phyloP scores from a whole-genome alignment of 2,329 filamentous ascomycete species.

The Aureobasidium sp. region DNA sequence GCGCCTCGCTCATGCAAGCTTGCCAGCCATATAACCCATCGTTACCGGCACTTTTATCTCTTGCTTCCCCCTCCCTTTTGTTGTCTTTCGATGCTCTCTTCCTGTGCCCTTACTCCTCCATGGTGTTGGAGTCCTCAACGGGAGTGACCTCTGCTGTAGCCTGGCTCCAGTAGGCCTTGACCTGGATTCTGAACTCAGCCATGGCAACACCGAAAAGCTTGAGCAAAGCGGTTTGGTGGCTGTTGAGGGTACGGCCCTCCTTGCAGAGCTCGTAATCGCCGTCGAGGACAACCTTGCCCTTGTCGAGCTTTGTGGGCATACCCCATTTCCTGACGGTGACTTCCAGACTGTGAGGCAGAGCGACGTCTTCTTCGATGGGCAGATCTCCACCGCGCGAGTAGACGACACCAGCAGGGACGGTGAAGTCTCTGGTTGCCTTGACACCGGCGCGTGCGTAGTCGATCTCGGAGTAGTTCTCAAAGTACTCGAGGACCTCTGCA shows the following conservation, averaged over 20 bases:
- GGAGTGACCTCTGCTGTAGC: slow-evolving; percentile 28
- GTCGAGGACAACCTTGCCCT: slow-evolving; percentile 77
- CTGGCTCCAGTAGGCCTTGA: slow-evolving; percentile 53
- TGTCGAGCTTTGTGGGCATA: slow-evolving; percentile 80
- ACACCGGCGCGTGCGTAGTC: slow-evolving; percentile 90
- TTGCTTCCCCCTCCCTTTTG: neutral
- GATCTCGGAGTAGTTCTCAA: slow-evolving; percentile 62
- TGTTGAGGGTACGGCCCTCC: slow-evolving; percentile 78
- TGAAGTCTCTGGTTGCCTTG: slow-evolving; percentile 65
- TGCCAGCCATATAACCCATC: neutral
- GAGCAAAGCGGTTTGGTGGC: slow-evolving; percentile 82
- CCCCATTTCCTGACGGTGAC: slow-evolving; percentile 82
- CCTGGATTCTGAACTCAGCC: slow-evolving; percentile 78
- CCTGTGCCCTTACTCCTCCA: slow-evolving; percentile 22
- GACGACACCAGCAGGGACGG: slow-evolving; percentile 74
- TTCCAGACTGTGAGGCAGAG: slow-evolving; percentile 81
- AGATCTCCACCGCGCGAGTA: slow-evolving; percentile 74
- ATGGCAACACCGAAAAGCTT: slow-evolving; percentile 90
- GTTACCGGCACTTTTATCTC: neutral
- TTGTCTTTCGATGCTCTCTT: neutral
- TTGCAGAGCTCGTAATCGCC: slow-evolving; percentile 70
- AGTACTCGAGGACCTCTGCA: slow-evolving; percentile 61
- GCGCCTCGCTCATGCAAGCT: slow-evolving; percentile 15
- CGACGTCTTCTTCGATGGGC: slow-evolving; percentile 72
- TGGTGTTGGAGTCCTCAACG: slow-evolving; percentile 23